phyloP scores from a whole-genome alignment of 371 early-diverging fungal genomes.

The Lichtheimia ramosa region DNA sequence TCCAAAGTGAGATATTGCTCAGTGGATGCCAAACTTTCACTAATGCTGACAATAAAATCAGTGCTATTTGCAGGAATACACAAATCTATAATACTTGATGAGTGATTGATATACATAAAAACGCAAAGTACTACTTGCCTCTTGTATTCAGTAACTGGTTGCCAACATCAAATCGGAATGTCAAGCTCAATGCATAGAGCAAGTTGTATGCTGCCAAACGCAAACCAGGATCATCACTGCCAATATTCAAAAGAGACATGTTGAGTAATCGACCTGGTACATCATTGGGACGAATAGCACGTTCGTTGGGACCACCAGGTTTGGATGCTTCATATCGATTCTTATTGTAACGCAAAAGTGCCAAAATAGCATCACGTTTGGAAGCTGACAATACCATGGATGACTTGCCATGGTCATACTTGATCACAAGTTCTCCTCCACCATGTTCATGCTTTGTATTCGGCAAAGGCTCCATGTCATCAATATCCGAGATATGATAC shows the following conservation, averaged over 20 bases:
- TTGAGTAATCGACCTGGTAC: conserved; percentile 90
- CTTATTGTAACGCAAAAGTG: conserved; percentile 58
- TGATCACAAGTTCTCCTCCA: conserved; percentile 74
- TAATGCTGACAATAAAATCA: conserved; percentile 79
- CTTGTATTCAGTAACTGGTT: conserved; percentile 79
- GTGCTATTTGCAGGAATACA: conserved; percentile 89
- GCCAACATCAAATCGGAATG: conserved; percentile 81
- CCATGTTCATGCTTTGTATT: conserved; percentile 62
- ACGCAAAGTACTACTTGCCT: conserved; percentile 28
- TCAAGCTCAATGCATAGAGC: conserved; percentile 74
- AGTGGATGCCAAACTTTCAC: conserved; percentile 72
- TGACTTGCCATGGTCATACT: conserved; percentile 66
- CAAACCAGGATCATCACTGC: conserved; percentile 74
- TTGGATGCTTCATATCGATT: conserved; percentile 67
- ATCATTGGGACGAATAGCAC: conserved; percentile 81
- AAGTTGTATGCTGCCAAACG: conserved; percentile 86
- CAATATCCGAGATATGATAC: conserved; percentile 81
- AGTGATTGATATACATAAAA: neutral
- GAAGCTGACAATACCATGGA: conserved; percentile 71
- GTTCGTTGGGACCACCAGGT: conserved; percentile 59
- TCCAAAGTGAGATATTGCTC: conserved; percentile 85
- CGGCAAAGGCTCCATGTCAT: conserved; percentile 63
- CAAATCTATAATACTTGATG: conserved; percentile 49
- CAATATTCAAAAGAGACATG: conserved; percentile 88
- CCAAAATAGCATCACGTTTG: conserved; percentile 72